Conservation (phyloP, 2,329 filamentous ascomycete species). For the Biscogniauxia sp. region DNA sequence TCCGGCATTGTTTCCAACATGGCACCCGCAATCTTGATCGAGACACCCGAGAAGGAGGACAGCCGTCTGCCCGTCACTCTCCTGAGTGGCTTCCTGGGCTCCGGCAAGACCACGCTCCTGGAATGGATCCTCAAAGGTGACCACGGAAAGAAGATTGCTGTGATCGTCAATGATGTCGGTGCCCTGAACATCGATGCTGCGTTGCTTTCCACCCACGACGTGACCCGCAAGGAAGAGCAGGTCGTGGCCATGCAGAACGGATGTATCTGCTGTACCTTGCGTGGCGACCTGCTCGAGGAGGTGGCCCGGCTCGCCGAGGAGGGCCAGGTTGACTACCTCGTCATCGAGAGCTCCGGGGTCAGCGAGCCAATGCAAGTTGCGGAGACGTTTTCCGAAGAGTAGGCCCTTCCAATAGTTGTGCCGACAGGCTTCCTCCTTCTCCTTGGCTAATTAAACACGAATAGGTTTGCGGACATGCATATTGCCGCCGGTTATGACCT, state of each 20-base stretch:
- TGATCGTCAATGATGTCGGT: constrained; percentile 73
- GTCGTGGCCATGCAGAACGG: constrained; percentile 69
- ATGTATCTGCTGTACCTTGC: constrained; percentile 74
- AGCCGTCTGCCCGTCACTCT: constrained; percentile 55
- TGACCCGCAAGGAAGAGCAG: constrained; percentile 58
- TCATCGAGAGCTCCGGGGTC: constrained; percentile 20
- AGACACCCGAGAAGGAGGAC: no score
- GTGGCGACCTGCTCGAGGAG: constrained; percentile 69
- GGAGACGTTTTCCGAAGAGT: constrained; percentile 39
- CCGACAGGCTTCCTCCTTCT: constrained; percentile 71
- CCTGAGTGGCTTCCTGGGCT: constrained; percentile 61
- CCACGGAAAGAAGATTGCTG: constrained; percentile 66
- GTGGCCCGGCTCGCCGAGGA: constrained; percentile 62
- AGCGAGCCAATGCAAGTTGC: constrained; percentile 21
- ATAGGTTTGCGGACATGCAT: constrained; percentile 32
- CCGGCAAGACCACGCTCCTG: constrained; percentile 69
- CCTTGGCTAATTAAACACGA: constrained; percentile 34
- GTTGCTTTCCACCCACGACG: constrained; percentile 54
- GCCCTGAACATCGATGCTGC: constrained; percentile 65
- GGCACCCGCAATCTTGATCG: no score
- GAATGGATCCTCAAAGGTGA: constrained; percentile 66
- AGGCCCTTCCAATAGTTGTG: constrained; percentile 13
- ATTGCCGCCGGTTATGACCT: constrained; percentile 28
- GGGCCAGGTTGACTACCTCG: constrained; percentile 58
- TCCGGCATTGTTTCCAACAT: no score